These are phyloP conservation scores for Phlebopus sp. DNA, from an alignment of 1,284 basidiomycete species.

Conservation along the genomic window DNA sequence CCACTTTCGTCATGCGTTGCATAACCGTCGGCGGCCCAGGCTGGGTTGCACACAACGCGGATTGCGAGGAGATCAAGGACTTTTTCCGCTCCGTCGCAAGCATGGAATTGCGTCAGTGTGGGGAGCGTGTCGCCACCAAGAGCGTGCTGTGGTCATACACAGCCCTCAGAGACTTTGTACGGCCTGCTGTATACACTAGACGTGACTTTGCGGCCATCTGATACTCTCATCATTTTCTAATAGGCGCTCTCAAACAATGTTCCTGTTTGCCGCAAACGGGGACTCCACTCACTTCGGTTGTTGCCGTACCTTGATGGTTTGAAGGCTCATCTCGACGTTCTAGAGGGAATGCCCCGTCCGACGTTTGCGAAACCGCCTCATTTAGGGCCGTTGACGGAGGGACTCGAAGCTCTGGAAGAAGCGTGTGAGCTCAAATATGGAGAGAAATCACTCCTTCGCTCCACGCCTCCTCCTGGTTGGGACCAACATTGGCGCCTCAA, in stretches of 20 bases:
- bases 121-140: constrained; percentile 71
- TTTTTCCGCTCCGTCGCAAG: constrained; percentile 62
- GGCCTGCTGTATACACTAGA: constrained; percentile 23
- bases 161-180: constrained; percentile 65
- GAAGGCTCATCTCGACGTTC: constrained; percentile 54
- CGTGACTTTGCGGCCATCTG: constrained; percentile 5
- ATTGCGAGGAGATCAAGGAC: constrained; percentile 65
- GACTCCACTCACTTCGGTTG: constrained; percentile 60
- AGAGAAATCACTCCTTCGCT: constrained; percentile 30
- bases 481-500: constrained; percentile 54
- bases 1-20: constrained; percentile 63
- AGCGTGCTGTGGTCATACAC: constrained; percentile 75
- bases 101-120: constrained; percentile 72
- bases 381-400: constrained; percentile 53
- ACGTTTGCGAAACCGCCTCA: constrained; percentile 62
- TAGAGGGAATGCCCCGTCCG: constrained; percentile 53
- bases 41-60: constrained; percentile 63
- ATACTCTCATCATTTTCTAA: not conserved
- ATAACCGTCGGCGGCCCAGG: constrained; percentile 56
- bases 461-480: constrained; percentile 41
- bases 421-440: constrained; percentile 53
- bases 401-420: constrained; percentile 57
- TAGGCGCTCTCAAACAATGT: constrained; percentile 69
- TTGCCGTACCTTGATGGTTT: constrained; percentile 58
- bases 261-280: constrained; percentile 55